Evolutionary conservation across 495 filamentous ascomycete genomes (phyloP), one percentile per base, ranked within the genome.

Genomic region (Lichina pygmaea): DNA sequence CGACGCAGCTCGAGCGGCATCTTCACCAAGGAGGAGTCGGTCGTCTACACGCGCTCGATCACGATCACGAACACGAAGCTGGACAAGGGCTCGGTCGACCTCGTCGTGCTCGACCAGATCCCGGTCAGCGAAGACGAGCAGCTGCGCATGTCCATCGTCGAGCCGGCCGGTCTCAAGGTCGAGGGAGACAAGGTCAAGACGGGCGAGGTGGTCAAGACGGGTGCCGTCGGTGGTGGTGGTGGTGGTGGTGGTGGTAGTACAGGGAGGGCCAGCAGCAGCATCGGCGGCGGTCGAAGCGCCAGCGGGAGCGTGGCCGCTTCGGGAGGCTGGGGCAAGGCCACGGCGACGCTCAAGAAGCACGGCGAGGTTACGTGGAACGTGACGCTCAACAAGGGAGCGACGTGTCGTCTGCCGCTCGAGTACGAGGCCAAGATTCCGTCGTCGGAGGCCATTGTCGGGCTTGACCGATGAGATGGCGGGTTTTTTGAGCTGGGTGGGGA

Each of bases 91-190:
- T 50, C 58, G 8, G 64, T 77, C 31, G 65, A 67, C 41, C 48
- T 79, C 8, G 58, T 66, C 0, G 65, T 81, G 33, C 54, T 73
- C 7, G 76, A 83, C 47, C 76, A 81, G 58, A 60, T 80, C 10
- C 78, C 77, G 4, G 63, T 79, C 3, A 71, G 64, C 32, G 67
- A 78, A 53, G 75, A 80, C 41, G 76, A 80, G 53, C 62, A 63
- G 42, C 57, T 81, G 10, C 55, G 58, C 15, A 60, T 81, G 31
- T 58, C 66, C 3, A 53, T 78, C 24, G 41, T 68, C 13, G 53
- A 63, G 31, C 77, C 76, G 1, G 50, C 53, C 9, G 72, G 72
- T 0, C 46, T 80, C 46, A 57, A 53, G 17, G 49, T 49, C 31
- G 62, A 62, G 34, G 70, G 65, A 0, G 60, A 66, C 39, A 44